A percentile compares a stretch with the other conserved stretches of the same genome.
Evolutionary conservation across 257 asterid species (phyloP).

Genomic region (Solanum okadae): DNA sequence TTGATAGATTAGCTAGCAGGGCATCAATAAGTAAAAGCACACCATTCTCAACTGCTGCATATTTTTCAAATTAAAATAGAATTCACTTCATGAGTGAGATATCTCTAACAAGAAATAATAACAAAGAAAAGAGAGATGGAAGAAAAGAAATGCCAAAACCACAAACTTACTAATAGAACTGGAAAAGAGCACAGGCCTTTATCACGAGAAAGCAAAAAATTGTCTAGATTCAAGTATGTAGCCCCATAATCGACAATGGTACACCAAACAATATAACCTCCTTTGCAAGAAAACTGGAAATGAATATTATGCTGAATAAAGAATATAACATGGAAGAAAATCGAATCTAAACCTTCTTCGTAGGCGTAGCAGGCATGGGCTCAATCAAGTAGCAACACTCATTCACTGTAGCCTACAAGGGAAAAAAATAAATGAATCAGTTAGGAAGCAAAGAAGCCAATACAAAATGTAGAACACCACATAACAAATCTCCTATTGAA

Average conservation of each 20-base stretch:
- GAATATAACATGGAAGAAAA: background rate
- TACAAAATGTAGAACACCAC: background rate
- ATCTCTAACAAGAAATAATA: background rate
- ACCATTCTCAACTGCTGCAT: background rate
- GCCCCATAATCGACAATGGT: background rate
- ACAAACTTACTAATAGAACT: background rate
- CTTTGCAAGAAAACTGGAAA: background rate
- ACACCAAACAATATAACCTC: background rate
- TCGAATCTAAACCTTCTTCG: slow-evolving; percentile 38
- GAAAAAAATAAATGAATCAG: slow-evolving; percentile 4
- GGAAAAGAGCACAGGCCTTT: background rate
- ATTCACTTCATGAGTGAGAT: background rate
- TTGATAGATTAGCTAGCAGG: background rate
- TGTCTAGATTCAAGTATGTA: background rate
- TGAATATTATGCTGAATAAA: background rate
- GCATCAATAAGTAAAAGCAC: background rate
- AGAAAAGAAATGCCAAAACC: background rate
- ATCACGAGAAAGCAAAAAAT: background rate
- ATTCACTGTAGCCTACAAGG: slow-evolving; percentile 13
- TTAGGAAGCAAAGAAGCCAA: background rate
- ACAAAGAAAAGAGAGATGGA: background rate
- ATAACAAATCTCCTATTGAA: background rate
- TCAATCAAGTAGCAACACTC: slow-evolving; percentile 7
- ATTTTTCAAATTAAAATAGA: background rate
- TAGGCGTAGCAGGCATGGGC: slow-evolving; percentile 61